These are phyloP conservation scores for Pseudocercospora vitis DNA, from an alignment of 2,329 filamentous ascomycete genomes.

Conservation along the genomic window DNA sequence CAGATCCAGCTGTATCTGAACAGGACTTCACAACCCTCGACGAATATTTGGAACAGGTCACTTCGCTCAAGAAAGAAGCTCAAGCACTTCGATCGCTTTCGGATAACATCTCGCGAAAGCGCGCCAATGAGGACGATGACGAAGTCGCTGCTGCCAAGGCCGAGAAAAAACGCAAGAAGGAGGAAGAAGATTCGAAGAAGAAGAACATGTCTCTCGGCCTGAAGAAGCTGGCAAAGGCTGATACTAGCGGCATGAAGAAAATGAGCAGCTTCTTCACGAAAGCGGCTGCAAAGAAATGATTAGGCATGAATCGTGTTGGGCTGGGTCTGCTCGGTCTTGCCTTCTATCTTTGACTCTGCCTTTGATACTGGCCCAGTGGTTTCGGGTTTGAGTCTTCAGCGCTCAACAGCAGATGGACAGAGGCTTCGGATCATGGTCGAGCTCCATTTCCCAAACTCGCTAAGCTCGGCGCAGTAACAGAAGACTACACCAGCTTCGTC, in stretches of 20 bases:
- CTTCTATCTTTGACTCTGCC: too few species aligned
- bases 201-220: conserved; percentile 77
- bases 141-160: conserved; percentile 60
- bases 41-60: conserved; percentile 65
- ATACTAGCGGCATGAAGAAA: conserved; percentile 94
- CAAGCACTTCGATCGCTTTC: conserved; percentile 64
- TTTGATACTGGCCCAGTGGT: too few species aligned
- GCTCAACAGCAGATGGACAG: too few species aligned
- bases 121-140: conserved; percentile 58
- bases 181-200: conserved; percentile 85
- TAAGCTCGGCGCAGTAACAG: too few species aligned
- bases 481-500: too few species aligned
- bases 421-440: too few species aligned
- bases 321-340: too few species aligned
- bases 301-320: too few species aligned
- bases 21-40: conserved; percentile 71
- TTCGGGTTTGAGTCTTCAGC: too few species aligned
- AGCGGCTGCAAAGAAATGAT: conserved; percentile 28
- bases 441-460: too few species aligned
- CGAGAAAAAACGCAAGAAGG: conserved; percentile 77
- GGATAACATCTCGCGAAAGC: conserved; percentile 69
- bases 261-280: conserved; percentile 92
- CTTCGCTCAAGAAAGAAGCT: conserved; percentile 69
- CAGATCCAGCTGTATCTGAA: conserved; percentile 25
- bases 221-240: conserved; percentile 81